Conservation (phyloP, 78 protist genomes). For the Dictyostelium firmibasis region DNA sequence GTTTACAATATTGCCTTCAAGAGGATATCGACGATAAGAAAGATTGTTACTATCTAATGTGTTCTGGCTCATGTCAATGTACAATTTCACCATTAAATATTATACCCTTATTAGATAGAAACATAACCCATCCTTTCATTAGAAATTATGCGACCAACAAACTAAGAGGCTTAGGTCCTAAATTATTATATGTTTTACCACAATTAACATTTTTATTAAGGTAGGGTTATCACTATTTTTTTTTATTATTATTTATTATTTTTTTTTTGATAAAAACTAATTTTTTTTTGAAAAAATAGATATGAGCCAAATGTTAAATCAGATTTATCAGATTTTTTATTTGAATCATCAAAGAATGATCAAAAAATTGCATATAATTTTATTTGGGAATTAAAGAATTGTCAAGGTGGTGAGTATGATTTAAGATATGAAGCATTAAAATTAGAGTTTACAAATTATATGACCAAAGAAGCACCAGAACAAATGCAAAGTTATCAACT, state of each 20-base stretch:
- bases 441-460: neutral
- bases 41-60: conserved; percentile 48
- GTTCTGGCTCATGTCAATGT: conserved; percentile 33
- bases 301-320: conserved; percentile 16
- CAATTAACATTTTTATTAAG: conserved; percentile 58
- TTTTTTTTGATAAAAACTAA: neutral
- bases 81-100: conserved; percentile 13
- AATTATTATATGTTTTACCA: conserved; percentile 23
- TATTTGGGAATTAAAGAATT: conserved; percentile 63
- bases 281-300: neutral
- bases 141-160: conserved; percentile 33
- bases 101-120: conserved; percentile 49
- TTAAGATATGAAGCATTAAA: conserved; percentile 32
- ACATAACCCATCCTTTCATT: neutral
- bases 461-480: neutral
- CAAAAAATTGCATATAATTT: conserved; percentile 7
- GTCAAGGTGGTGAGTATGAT: conserved; percentile 15
- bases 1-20: neutral
- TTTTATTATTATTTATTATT: neutral
- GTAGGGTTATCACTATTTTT: conserved; percentile 8
- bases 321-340: conserved; percentile 8
- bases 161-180: neutral
- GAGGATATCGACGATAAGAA: neutral
- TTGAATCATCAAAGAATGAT: neutral
- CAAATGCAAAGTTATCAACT: neutral